Conservation (phyloP, 495 filamentous ascomycete species). For the Xylaria palmicola region DNA sequence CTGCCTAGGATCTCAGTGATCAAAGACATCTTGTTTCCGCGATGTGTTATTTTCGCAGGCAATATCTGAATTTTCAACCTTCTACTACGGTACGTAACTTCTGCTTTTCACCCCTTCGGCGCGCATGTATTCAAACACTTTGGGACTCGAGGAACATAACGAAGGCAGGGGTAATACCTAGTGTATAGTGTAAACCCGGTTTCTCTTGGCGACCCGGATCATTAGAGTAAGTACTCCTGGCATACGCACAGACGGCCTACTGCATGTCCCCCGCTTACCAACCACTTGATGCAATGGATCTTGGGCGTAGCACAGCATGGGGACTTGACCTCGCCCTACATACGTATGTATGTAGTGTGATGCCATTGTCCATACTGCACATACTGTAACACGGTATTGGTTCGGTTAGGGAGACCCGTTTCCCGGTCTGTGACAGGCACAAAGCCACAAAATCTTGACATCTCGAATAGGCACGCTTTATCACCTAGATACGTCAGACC, state of each 20-base stretch:
- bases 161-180: slow-evolving; percentile 2
- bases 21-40: too few relatives aligned
- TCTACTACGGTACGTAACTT: neutral
- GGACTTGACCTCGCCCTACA: neutral
- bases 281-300: neutral
- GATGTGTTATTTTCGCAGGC: too few relatives aligned
- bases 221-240: neutral
- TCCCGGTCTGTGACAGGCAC: slow-evolving; percentile 2
- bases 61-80: too few relatives aligned
- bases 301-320: neutral
- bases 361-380: neutral
- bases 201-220: neutral
- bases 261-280: slow-evolving; percentile 2
- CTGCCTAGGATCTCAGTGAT: too few relatives aligned
- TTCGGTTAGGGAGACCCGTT: slow-evolving; percentile 4
- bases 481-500: too few relatives aligned
- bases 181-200: neutral
- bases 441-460: neutral
- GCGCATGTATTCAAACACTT: too few relatives aligned
- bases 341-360: neutral
- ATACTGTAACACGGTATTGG: neutral
- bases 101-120: neutral
- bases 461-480: slow-evolving; percentile 6
- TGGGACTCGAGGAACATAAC: neutral
- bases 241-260: neutral